phyloP scores from a whole-genome alignment of 2,329 filamentous ascomycete genomes.

The Neofusicoccum cordaticola region DNA sequence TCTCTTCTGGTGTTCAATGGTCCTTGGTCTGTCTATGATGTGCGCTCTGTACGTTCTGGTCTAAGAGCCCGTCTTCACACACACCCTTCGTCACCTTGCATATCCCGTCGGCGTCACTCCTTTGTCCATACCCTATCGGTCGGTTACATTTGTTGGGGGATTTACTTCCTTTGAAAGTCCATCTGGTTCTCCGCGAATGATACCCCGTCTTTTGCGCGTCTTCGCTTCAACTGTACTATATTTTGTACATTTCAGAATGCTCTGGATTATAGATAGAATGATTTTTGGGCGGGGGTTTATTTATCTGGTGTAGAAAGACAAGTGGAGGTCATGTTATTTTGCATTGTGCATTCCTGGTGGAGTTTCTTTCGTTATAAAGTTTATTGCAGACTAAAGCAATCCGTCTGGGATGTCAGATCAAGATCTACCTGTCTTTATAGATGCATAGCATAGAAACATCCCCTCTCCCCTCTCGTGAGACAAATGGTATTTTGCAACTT shows the following conservation, averaged over 20 bases:
- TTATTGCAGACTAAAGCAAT: no score
- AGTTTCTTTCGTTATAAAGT: no score
- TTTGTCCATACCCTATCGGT: not conserved
- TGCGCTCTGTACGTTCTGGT: conserved; percentile 40
- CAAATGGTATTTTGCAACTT: no score
- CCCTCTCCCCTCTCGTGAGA: no score
- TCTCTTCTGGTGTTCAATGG: conserved; percentile 90
- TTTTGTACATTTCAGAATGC: not conserved
- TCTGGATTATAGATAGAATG: not conserved
- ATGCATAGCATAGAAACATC: no score
- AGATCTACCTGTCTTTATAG: no score
- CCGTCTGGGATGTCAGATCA: no score
- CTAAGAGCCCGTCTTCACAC: conserved; percentile 17
- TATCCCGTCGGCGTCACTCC: conserved; percentile 5
- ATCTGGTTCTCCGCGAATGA: conserved; percentile 13
- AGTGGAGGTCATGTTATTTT: no score
- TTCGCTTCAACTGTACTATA: not conserved
- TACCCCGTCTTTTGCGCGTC: not conserved
- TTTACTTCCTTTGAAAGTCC: conserved; percentile 3
- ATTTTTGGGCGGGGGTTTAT: not conserved
- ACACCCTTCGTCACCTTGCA: conserved; percentile 1
- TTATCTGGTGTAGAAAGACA: not conserved
- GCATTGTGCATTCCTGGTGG: no score
- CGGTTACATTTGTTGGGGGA: not conserved
- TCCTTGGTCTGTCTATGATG: conserved; percentile 58